Conservation (phyloP, 805 yeast genomes). For the Barnettozyma californica region DNA sequence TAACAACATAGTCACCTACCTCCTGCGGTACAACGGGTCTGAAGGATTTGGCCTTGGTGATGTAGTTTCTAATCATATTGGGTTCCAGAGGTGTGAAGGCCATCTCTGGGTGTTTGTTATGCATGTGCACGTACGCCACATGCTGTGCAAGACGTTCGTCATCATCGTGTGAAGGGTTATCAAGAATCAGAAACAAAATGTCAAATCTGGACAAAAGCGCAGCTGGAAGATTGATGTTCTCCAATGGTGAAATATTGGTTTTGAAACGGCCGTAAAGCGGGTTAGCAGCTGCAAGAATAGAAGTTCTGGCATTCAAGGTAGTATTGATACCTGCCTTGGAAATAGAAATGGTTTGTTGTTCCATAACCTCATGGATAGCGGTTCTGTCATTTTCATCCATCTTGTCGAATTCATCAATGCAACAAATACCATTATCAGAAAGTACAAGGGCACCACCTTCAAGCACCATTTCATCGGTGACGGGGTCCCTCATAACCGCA, state of each 20-base stretch:
- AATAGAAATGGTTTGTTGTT: conserved; percentile 95
- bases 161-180: conserved; percentile 69
- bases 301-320: conserved; percentile 90
- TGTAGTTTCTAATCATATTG: conserved; percentile 75
- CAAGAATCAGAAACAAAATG: conserved; percentile 78
- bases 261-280: conserved; percentile 95
- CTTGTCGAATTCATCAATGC: conserved; percentile 98
- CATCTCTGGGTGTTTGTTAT: conserved; percentile 76
- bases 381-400: conserved; percentile 97
- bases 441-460: conserved; percentile 98
- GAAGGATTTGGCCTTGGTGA: conserved; percentile 76
- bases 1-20: conserved; percentile 83
- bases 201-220: conserved; percentile 95
- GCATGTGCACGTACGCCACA: conserved; percentile 94
- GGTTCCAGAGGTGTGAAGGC: conserved; percentile 75
- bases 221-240: conserved; percentile 94
- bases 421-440: conserved; percentile 97
- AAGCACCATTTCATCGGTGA: conserved; percentile 96
- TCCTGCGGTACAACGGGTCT: conserved; percentile 81
- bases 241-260: conserved; percentile 83
- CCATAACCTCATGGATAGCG: conserved; percentile 99
- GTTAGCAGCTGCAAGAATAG: conserved; percentile 97
- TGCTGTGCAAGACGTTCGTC: conserved; percentile 89
- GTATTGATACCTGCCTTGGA: conserved; percentile 98
- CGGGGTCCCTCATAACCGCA: conserved; percentile 97